Percentiles rank a stretch among this genome's conserved stretches.
Evolutionary conservation across 495 filamentous ascomycete species (phyloP).

Genomic region (Podospora australis): DNA sequence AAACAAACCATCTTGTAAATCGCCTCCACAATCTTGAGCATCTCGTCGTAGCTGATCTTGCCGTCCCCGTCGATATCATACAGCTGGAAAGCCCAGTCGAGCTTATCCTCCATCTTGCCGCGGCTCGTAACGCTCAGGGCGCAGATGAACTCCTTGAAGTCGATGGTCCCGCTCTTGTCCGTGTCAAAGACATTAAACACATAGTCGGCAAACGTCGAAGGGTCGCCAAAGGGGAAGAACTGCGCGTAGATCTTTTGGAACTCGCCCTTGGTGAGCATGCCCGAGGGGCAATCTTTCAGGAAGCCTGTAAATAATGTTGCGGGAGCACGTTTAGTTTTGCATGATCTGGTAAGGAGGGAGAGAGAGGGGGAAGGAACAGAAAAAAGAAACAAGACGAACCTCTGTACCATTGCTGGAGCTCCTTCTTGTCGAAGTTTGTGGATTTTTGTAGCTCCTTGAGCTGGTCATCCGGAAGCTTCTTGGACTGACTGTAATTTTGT

Average conservation of each 20-base stretch:
- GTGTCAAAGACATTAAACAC: slow-evolving; percentile 99
- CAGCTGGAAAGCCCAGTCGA: slow-evolving; percentile 98
- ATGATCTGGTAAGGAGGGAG: neutral
- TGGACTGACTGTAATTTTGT: slow-evolving; percentile 69
- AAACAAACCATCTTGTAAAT: slow-evolving; percentile 95
- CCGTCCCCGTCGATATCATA: slow-evolving; percentile 99
- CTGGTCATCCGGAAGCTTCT: slow-evolving; percentile 94
- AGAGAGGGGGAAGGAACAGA: neutral
- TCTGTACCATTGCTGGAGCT: slow-evolving; percentile 99
- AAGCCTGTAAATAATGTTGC: slow-evolving; percentile 68
- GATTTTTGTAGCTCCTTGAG: slow-evolving; percentile 90
- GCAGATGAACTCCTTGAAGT: slow-evolving; percentile 99
- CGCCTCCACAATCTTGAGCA: slow-evolving; percentile 96
- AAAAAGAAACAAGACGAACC: slow-evolving; percentile 45
- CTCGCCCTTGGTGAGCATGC: slow-evolving; percentile 93
- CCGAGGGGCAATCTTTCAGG: slow-evolving; percentile 94
- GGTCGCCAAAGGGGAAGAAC: slow-evolving; percentile 98
- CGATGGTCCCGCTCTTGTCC: slow-evolving; percentile 93
- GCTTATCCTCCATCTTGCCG: slow-evolving; percentile 98
- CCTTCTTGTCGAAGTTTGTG: slow-evolving; percentile 99
- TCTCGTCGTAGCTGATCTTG: slow-evolving; percentile 98
- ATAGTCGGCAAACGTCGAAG: slow-evolving; percentile 94
- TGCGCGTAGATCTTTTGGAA: slow-evolving; percentile 99
- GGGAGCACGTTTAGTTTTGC: too few relatives aligned
- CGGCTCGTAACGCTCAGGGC: slow-evolving; percentile 93